Conservation (phyloP, 2,329 filamentous ascomycete species). For the Didymella pomorum region DNA sequence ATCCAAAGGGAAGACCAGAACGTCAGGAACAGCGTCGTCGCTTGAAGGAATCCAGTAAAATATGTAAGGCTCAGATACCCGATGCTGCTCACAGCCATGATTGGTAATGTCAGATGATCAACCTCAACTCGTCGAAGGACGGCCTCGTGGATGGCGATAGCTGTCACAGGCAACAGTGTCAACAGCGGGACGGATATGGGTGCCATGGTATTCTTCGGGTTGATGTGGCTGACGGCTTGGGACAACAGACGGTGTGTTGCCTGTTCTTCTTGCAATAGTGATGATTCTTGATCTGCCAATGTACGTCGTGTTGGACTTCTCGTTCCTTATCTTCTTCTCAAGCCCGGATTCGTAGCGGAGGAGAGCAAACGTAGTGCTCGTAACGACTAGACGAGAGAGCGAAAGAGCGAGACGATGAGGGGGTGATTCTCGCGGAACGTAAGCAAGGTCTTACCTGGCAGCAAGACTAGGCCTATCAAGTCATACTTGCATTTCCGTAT, state of each 20-base stretch:
- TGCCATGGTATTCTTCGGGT: not conserved
- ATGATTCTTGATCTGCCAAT: not conserved
- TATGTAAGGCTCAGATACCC: constrained; percentile 24
- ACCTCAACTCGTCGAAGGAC: constrained; percentile 30
- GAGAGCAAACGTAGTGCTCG: too few relatives aligned
- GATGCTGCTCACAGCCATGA: constrained; percentile 19
- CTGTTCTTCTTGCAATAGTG: not conserved
- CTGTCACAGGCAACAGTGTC: constrained; percentile 20
- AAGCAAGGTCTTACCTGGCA: not conserved
- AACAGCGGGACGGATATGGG: constrained; percentile 1
- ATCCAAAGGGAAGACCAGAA: constrained; percentile 33
- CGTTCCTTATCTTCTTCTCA: too few relatives aligned
- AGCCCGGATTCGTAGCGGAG: too few relatives aligned
- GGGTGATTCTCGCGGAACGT: not conserved
- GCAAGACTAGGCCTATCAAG: constrained; percentile 1
- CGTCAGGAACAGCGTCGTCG: constrained; percentile 17
- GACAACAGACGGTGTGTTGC: not conserved
- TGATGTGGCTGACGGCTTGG: not conserved
- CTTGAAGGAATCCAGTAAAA: constrained; percentile 17
- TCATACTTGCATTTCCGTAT: constrained; percentile 3
- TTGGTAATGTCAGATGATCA: constrained; percentile 26
- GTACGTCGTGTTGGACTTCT: not conserved
- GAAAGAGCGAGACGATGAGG: not conserved
- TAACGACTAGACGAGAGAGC: not conserved
- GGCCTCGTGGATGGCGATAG: constrained; percentile 25